Evolutionary conservation across 2,329 filamentous ascomycete species (phyloP), one percentile per base, ranked within the genome.

Genomic region (Cladophialophora bantiana): DNA sequence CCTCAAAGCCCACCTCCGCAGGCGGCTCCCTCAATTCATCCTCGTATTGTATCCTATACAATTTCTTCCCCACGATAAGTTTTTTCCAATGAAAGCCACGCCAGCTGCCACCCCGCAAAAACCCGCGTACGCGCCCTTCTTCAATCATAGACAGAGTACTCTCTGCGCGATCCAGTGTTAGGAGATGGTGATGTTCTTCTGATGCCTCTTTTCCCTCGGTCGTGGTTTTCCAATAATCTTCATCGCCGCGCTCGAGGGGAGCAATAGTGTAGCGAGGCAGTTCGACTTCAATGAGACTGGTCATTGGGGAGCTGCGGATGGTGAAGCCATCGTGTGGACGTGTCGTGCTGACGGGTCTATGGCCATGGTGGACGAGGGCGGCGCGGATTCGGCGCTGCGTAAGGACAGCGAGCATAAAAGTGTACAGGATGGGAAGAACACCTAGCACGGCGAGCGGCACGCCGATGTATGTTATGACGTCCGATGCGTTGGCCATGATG

Each of bases 21-120:
- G 83, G 81, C 10, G 82, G 82, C 59, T 82, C 79, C 9, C 77
- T 72, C 60, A 84, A 70, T 57, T 83, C 79, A 60, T 83, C 82
- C 61, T 79, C 84, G 70, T 89, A 90, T 74, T 89, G 86, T 45
- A 90, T 81, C 38, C 88, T 81, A 77, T 89, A 88, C 13, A 85
- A 85, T 73, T 86, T 88, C 62, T 85, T 79, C 1, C 88, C 88
- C 31, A 89, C 88, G 2, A 84, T 79, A 69, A 88, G 83, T n/a
- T 83, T 83, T 71, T 84, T 84, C 88, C 88, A 90, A 75, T 90
- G 85, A 74, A 90, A 89, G 0, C 84, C 84, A 0, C 87, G 88
- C 88, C 88, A 90, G 34, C 80, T 83, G 0, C 88, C 88, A 2
- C 88, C 88, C 0, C 85, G 84, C 52, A 89, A 84, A 12, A 76